Base-by-base conservation (phyloP, 2,329 filamentous ascomycete genomes). In the Lasiodiplodia theobromae region DNA sequence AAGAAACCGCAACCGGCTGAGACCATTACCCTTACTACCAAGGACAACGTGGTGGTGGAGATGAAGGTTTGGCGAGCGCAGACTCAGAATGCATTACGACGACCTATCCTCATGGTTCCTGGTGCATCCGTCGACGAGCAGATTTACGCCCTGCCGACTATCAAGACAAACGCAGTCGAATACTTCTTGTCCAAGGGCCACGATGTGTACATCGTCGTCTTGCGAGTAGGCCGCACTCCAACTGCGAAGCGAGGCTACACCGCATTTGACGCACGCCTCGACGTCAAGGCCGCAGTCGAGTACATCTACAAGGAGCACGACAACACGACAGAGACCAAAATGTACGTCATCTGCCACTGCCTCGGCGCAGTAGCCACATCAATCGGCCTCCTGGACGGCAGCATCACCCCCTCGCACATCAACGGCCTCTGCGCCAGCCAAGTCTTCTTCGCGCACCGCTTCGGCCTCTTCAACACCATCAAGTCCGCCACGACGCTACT, bases 111-210 rank as follows among this genome's bases (percentile, higher is more conserved):
- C 69, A 84, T 91, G 82, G 82, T 91, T 52, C 87, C 88, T 0
- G 89, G 88, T 21, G 87, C 88, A 0, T 82, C 86, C 1, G 88
- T 91, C 0, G 87, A 89, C 74, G 86, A 91, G 71, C 85, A 88
- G 70, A 88, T 90, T 63, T 91, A 82, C 70, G 84, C 88, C 0
- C 80, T 89, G 31, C 88, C 88, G 2, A 90, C 88, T 2, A 88
- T 91, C 67, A 82, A 83, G n/a, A 85, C 84, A 70, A 90, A 91
- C 74, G 83, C 87, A 0, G 83, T 91, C 70, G 87, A 90, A 73
- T 89, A 89, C 77, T 87, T 91, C 74, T 86, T 83, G 2, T 80
- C 84, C 1, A 85, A 84, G 0, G 89, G 89, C 10, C 89, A 90
- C 77, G 83, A 86, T 5, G 86, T 89, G 23, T 90, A 86, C 71